Conservation (phyloP, 2,329 filamentous ascomycete genomes). For the Scopulariopsis brevicaulis region DNA sequence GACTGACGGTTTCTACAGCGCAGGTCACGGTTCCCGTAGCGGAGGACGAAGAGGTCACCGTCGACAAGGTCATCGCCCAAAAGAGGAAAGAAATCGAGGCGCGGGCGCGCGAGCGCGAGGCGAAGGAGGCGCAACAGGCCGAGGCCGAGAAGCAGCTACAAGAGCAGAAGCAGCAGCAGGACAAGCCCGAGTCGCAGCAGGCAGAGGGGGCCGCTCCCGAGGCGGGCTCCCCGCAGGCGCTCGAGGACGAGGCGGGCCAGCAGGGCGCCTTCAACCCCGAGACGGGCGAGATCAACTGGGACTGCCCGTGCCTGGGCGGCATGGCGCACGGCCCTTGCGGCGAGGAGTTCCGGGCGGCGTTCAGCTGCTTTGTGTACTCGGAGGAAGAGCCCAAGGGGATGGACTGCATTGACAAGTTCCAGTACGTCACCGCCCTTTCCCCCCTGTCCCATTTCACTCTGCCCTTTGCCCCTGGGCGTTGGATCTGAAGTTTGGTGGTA, state of each 20-base stretch:
- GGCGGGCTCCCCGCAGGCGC: conserved; percentile 32
- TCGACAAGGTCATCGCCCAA: conserved; percentile 56
- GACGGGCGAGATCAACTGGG: conserved; percentile 99
- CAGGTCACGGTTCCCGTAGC: conserved; percentile 26
- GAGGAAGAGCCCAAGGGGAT: conserved; percentile 93
- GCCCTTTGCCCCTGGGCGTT: too few species aligned
- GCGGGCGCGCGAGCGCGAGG: conserved; percentile 15
- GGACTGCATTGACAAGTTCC: conserved; percentile 96
- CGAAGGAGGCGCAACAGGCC: conserved; percentile 6
- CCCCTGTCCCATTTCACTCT: not conserved
- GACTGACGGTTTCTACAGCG: not conserved
- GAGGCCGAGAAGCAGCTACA: conserved; percentile 12
- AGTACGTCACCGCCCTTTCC: conserved; percentile 44
- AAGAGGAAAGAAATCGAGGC: conserved; percentile 39
- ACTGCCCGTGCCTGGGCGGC: conserved; percentile 91
- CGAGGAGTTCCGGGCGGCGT: conserved; percentile 87
- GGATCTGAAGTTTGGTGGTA: not conserved
- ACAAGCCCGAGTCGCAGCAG: conserved; percentile 10
- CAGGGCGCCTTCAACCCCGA: conserved; percentile 96
- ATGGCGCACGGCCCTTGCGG: conserved; percentile 97
- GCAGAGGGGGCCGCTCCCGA: conserved; percentile 14
- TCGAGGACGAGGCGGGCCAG: conserved; percentile 73
- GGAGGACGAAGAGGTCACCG: conserved; percentile 47
- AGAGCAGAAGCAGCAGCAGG: not conserved
- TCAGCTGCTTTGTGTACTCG: conserved; percentile 97